Evolutionary conservation across 2,329 filamentous ascomycete genomes (phyloP).

Genomic region (Falciphora oryzae): DNA sequence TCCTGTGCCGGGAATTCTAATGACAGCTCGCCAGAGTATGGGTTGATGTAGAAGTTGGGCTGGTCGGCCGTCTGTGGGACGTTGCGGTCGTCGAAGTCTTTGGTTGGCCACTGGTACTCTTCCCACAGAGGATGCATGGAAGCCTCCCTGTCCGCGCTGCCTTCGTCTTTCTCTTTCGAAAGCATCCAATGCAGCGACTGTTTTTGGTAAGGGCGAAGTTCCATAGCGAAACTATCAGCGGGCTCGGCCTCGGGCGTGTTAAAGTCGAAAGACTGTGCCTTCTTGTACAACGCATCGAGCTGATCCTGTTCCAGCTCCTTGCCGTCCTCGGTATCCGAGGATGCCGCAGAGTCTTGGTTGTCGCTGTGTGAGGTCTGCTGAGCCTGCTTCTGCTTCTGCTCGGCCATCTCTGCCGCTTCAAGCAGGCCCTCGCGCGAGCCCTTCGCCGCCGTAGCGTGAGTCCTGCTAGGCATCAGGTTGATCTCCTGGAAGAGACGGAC

Average conservation of each 20-base stretch:
- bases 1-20: constrained; percentile 89
- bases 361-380: not conserved
- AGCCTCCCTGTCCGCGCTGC: constrained; percentile 56
- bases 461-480: constrained; percentile 67
- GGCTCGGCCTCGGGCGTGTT: constrained; percentile 83
- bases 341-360: constrained; percentile 45
- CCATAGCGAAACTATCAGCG: constrained; percentile 72
- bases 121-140: constrained; percentile 99
- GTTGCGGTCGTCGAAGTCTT: constrained; percentile 79
- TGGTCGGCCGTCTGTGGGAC: constrained; percentile 61
- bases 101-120: constrained; percentile 82
- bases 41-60: constrained; percentile 85
- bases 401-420: constrained; percentile 80
- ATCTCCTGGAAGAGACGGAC: constrained; percentile 88
- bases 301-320: constrained; percentile 93
- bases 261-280: constrained; percentile 96
- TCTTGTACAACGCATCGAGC: constrained; percentile 87
- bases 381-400: constrained; percentile 61
- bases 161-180: constrained; percentile 78
- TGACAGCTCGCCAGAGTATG: constrained; percentile 90
- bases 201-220: constrained; percentile 86
- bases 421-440: constrained; percentile 80
- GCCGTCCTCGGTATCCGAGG: constrained; percentile 73
- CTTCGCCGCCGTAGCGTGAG: constrained; percentile 68
- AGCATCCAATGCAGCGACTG: constrained; percentile 97